A percentile compares a stretch with the other conserved stretches of the same genome.
These are phyloP conservation scores for Entomortierella lignicola DNA, from an alignment of 192 early-diverging fungal species.

Conservation along the genomic window DNA sequence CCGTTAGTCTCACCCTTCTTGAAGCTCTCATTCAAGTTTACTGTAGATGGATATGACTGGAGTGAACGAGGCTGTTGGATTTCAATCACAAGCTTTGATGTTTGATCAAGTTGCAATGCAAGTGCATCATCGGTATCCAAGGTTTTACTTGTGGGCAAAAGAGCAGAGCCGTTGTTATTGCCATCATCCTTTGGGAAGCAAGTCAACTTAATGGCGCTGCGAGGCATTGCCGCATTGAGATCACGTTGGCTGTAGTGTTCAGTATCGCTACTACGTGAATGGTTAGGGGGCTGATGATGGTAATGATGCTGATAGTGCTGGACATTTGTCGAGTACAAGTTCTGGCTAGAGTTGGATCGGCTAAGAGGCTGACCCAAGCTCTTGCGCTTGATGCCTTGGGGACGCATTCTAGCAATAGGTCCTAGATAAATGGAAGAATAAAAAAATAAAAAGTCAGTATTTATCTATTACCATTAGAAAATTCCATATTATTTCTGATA, in stretches of 20 bases:
- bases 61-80: conserved; percentile 29
- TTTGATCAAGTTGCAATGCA: conserved; percentile 23
- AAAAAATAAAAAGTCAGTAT: no score
- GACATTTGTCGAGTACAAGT: conserved; percentile 29
- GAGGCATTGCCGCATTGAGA: conserved; percentile 14
- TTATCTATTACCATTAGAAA: not conserved
- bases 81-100: conserved; percentile 42
- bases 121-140: conserved; percentile 14
- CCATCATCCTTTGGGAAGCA: conserved; percentile 16
- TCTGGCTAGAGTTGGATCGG: conserved; percentile 32
- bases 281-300: not conserved
- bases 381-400: conserved; percentile 33
- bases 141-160: conserved; percentile 2
- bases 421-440: conserved; percentile 7
- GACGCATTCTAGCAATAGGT: conserved; percentile 32
- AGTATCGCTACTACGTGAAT: not conserved
- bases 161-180: conserved; percentile 2
- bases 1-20: no score
- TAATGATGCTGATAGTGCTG: conserved; percentile 16
- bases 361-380: conserved; percentile 26
- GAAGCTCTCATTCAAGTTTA: not conserved
- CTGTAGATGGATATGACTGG: conserved; percentile 13
- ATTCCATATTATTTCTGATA: not conserved
- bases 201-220: conserved; percentile 35
- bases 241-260: not conserved